Conservation (phyloP, 2,329 filamentous ascomycete genomes). For the Penicillium decumbens region DNA sequence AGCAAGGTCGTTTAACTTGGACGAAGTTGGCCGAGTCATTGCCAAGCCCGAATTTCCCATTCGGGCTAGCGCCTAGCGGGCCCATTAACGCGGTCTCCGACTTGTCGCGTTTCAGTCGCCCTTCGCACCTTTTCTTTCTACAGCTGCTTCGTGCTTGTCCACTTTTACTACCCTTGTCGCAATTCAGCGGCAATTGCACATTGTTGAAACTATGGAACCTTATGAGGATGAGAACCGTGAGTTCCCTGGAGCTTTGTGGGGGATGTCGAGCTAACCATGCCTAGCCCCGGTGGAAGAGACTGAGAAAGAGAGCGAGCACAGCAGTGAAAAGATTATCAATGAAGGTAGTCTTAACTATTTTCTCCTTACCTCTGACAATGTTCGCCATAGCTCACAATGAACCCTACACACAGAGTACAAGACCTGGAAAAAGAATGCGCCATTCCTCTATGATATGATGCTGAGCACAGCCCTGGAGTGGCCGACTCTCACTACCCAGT, state of each 20-base stretch:
- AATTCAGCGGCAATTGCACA: neutral
- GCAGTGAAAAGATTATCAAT: slow-evolving; percentile 84
- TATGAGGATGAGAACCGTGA: slow-evolving; percentile 34
- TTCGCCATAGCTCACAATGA: slow-evolving; percentile 5
- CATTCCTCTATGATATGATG: slow-evolving; percentile 97
- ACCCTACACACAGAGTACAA: slow-evolving; percentile 71
- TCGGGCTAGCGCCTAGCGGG: slow-evolving; percentile 22
- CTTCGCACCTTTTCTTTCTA: slow-evolving; percentile 5
- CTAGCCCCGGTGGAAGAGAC: slow-evolving; percentile 34
- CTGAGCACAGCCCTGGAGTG: slow-evolving; percentile 91
- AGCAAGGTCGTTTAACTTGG: neutral
- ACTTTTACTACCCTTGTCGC: neutral
- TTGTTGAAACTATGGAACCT: slow-evolving; percentile 28
- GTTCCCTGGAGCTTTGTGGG: slow-evolving; percentile 7
- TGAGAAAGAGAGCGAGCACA: slow-evolving; percentile 61
- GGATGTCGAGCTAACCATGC: slow-evolving; percentile 22
- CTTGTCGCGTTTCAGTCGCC: slow-evolving; percentile 16
- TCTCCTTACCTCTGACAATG: neutral
- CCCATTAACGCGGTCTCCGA: slow-evolving; percentile 36
- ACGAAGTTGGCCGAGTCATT: slow-evolving; percentile 11
- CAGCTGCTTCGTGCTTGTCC: neutral
- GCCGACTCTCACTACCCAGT: slow-evolving; percentile 95
- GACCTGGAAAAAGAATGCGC: slow-evolving; percentile 99
- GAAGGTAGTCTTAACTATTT: slow-evolving; percentile 57
- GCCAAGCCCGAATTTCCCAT: slow-evolving; percentile 21